These are phyloP conservation scores for Podaxis carcinomalis DNA, from an alignment of 768 basidiomycete species.

Conservation along the genomic window DNA sequence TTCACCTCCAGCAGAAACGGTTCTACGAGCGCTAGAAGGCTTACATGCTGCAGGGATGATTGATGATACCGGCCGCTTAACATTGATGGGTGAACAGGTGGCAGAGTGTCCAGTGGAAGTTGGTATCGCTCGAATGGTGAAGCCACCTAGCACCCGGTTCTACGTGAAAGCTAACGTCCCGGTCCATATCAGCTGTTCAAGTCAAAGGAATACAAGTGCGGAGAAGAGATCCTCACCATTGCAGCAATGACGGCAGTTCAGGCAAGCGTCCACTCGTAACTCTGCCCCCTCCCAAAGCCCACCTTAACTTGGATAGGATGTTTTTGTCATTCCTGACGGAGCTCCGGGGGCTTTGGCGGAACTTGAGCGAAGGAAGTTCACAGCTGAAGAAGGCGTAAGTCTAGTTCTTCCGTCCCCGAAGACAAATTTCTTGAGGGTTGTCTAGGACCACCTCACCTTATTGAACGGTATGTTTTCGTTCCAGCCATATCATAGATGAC, in stretches of 20 bases:
- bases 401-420: background rate
- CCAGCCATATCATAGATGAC: background rate
- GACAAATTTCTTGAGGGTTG: background rate
- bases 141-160: constrained; percentile 14
- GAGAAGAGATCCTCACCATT: constrained; percentile 94
- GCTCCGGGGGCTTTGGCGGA: constrained; percentile 83
- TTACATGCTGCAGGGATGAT: constrained; percentile 80
- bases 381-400: constrained; percentile 93
- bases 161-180: background rate
- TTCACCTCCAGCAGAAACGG: constrained; percentile 79
- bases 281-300: background rate
- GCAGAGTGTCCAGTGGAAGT: constrained; percentile 95
- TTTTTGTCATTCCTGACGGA: constrained; percentile 86
- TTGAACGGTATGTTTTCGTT: constrained; percentile 67
- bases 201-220: constrained; percentile 83
- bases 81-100: constrained; percentile 75
- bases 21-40: constrained; percentile 82
- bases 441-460: constrained; percentile 89
- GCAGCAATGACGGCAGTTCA: constrained; percentile 94
- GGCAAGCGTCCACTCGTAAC: constrained; percentile 31
- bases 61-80: constrained; percentile 75
- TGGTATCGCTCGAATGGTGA: constrained; percentile 89
- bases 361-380: constrained; percentile 92
- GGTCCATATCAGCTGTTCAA: constrained; percentile 61
- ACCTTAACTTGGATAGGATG: constrained; percentile 50